Conservation (phyloP, 73 alveolate genomes). For the Breviolum minutum region DNA sequence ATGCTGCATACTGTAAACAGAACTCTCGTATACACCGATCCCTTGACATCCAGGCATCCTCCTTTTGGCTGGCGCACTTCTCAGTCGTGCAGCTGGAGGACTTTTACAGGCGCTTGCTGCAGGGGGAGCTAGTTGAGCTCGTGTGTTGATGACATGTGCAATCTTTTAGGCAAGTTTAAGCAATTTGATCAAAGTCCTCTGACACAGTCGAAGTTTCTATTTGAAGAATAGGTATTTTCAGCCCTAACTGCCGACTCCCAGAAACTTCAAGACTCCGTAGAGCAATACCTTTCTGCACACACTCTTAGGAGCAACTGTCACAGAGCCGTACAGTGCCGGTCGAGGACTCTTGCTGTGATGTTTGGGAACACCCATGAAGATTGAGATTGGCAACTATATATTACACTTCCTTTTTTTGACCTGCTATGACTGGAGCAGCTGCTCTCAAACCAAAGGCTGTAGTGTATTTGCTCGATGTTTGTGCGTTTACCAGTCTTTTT, state of each 20-base stretch:
- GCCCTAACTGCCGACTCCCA: too few relatives aligned
- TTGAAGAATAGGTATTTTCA: too few relatives aligned
- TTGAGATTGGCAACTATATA: too few relatives aligned
- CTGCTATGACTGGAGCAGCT: background rate
- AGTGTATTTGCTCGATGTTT: background rate
- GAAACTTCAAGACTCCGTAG: too few relatives aligned
- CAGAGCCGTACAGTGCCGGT: slow-evolving; percentile 31
- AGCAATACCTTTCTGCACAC: background rate
- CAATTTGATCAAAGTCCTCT: too few relatives aligned
- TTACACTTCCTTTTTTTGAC: background rate
- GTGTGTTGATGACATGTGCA: background rate
- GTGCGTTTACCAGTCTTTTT: background rate
- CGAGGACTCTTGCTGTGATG: background rate
- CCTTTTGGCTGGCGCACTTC: slow-evolving; percentile 25
- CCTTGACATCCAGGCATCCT: slow-evolving; percentile 5
- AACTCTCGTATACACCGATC: background rate
- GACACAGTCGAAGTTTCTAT: too few relatives aligned
- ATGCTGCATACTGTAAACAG: background rate
- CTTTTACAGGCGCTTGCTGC: slow-evolving; percentile 24
- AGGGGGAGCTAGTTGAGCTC: background rate
- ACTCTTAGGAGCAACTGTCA: slow-evolving; percentile 19
- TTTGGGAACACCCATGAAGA: background rate
- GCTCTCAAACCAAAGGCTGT: background rate
- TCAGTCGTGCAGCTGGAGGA: slow-evolving; percentile 64
- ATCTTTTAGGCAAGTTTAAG: too few relatives aligned